phyloP scores from a whole-genome alignment of 2,329 filamentous ascomycete species.

The Myriangium duriaei region DNA sequence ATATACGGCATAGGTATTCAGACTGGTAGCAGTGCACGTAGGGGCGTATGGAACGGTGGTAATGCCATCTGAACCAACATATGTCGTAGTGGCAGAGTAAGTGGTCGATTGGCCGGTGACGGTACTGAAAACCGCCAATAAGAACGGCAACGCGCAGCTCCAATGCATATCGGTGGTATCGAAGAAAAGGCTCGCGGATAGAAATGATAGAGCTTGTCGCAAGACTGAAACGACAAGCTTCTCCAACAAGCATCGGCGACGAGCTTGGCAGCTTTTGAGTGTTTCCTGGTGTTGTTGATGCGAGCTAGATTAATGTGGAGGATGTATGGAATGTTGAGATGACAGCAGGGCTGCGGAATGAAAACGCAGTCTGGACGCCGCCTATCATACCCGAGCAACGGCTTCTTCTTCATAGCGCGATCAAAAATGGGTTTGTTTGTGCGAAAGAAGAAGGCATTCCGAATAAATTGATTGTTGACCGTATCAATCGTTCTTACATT shows the following conservation, averaged over 20 bases:
- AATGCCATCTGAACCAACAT: constrained; percentile 3
- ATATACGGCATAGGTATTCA: constrained; percentile 1
- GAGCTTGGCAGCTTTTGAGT: too few relatives aligned
- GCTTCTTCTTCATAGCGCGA: too few relatives aligned
- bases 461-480: too few relatives aligned
- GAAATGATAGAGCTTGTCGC: too few relatives aligned
- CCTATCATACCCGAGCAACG: not conserved
- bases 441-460: too few relatives aligned
- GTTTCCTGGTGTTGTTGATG: too few relatives aligned
- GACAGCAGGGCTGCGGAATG: not conserved
- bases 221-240: too few relatives aligned
- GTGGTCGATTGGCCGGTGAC: not conserved
- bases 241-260: too few relatives aligned
- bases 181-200: too few relatives aligned
- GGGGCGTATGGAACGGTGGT: constrained; percentile 6
- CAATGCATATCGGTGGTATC: too few relatives aligned
- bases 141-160: not conserved
- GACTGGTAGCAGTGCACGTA: not conserved
- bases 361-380: not conserved
- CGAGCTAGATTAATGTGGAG: too few relatives aligned
- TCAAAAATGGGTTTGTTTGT: too few relatives aligned
- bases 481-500: constrained; percentile 14
- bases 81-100: constrained; percentile 3
- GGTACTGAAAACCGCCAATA: not conserved
- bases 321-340: not conserved